phyloP scores from a whole-genome alignment of 805 yeast species.

The Helenozyma baotianmanensis region DNA sequence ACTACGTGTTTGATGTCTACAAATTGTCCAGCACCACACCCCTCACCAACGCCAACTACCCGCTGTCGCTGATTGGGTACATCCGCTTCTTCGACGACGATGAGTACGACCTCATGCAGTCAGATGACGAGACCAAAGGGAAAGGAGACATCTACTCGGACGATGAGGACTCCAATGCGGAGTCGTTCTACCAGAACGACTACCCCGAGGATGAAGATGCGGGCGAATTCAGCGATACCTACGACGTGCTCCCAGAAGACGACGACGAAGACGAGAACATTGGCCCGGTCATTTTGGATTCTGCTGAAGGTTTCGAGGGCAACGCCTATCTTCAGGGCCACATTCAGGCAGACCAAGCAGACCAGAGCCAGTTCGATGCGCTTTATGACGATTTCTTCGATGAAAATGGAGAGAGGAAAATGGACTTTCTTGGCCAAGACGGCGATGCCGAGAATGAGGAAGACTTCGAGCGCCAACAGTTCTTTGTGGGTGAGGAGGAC shows the following conservation, averaged over 20 bases:
- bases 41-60: constrained; percentile 44
- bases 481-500: constrained; percentile 52
- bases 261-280: constrained; percentile 15
- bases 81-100: constrained; percentile 54
- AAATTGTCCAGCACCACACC: constrained; percentile 27
- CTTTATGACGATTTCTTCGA: constrained; percentile 21
- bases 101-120: constrained; percentile 35
- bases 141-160: constrained; percentile 41
- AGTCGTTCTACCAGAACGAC: constrained; percentile 85
- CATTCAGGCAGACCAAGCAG: constrained; percentile 15
- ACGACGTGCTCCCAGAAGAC: constrained; percentile 10
- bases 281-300: constrained; percentile 11
- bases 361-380: constrained; percentile 14
- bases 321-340: constrained; percentile 15
- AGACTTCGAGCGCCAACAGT: constrained; percentile 43
- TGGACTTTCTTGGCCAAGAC: constrained; percentile 18
- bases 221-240: constrained; percentile 15
- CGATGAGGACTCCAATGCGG: constrained; percentile 87
- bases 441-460: constrained; percentile 6
- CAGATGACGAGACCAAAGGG: constrained; percentile 35
- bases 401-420: constrained; percentile 32
- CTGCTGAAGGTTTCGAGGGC: constrained; percentile 11
- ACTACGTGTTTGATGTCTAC: constrained; percentile 90
- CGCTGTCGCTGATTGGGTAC: constrained; percentile 48
- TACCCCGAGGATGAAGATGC: constrained; percentile 94